Conservation (phyloP, 2,329 filamentous ascomycete species). For the Aspergillus vadensis region DNA sequence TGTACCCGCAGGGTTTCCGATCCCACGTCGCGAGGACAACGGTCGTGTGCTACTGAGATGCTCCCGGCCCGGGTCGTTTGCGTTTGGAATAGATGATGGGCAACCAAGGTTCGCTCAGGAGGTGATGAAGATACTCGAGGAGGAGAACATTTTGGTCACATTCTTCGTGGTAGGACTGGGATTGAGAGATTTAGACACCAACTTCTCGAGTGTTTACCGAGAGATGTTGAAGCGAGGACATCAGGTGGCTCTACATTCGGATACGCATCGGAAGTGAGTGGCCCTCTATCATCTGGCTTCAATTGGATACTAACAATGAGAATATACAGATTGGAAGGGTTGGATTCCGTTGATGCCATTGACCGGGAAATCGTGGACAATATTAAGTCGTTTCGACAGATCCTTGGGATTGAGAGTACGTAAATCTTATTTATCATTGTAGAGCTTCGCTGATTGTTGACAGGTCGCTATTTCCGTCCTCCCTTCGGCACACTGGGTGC, state of each 20-base stretch:
- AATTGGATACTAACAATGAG: background rate
- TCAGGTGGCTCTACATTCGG: constrained; percentile 69
- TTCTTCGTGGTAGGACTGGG: constrained; percentile 71
- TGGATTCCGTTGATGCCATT: constrained; percentile 35
- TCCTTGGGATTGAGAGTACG: constrained; percentile 39
- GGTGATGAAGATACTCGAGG: constrained; percentile 63
- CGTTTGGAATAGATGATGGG: constrained; percentile 72
- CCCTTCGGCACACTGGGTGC: constrained; percentile 70
- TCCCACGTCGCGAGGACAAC: constrained; percentile 63
- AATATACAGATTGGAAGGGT: constrained; percentile 38
- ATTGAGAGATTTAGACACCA: constrained; percentile 60
- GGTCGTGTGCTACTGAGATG: constrained; percentile 65
- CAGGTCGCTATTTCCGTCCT: constrained; percentile 64
- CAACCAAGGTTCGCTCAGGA: constrained; percentile 60
- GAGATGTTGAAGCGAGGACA: constrained; percentile 65
- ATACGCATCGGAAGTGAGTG: constrained; percentile 64
- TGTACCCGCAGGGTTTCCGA: constrained; percentile 53
- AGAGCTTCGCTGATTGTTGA: constrained; percentile 3
- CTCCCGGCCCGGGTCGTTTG: constrained; percentile 69
- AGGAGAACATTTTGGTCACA: constrained; percentile 65
- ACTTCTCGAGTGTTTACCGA: constrained; percentile 64
- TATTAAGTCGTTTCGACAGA: constrained; percentile 33
- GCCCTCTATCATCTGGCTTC: background rate
- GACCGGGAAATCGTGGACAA: constrained; percentile 41
- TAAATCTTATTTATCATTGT: background rate